Evolutionary conservation across 768 basidiomycete genomes (phyloP).

Genomic region (Pulveroboletus ravenelii): DNA sequence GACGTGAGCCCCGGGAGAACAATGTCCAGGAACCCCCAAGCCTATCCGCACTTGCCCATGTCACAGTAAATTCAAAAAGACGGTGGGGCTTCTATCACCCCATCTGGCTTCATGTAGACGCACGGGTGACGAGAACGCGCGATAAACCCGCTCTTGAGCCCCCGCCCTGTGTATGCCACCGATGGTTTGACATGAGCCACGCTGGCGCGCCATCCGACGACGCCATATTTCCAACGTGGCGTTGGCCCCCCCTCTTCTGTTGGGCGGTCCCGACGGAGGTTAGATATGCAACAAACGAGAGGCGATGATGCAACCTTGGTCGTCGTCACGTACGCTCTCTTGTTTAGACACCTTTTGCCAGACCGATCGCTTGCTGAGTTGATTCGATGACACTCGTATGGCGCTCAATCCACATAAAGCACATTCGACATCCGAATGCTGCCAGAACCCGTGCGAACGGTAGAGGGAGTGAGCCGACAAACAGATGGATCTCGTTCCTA

Average conservation of each 20-base stretch:
- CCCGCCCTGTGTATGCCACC: too few relatives aligned
- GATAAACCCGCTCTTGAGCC: too few relatives aligned
- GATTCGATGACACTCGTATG: background rate
- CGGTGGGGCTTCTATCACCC: background rate
- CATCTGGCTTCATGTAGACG: background rate
- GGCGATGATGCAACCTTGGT: background rate
- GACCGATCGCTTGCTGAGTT: conserved; percentile 7
- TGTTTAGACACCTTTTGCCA: conserved; percentile 7
- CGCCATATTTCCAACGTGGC: too few relatives aligned
- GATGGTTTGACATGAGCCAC: too few relatives aligned
- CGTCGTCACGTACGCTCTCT: conserved; percentile 2
- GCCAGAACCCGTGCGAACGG: background rate
- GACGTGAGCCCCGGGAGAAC: background rate
- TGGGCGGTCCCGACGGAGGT: too few relatives aligned
- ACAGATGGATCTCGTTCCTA: conserved; percentile 9
- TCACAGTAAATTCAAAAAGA: background rate
- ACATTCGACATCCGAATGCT: too few relatives aligned
- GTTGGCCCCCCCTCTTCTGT: too few relatives aligned
- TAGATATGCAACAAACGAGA: too few relatives aligned
- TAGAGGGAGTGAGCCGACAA: background rate
- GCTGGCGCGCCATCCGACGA: too few relatives aligned
- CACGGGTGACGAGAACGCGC: too few relatives aligned
- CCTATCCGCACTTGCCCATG: background rate
- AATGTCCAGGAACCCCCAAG: conserved; percentile 10
- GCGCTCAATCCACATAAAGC: too few relatives aligned